Percentiles rank a stretch among this genome's conserved stretches.
Evolutionary conservation across 176 grass and related monocot species (phyloP).

Genomic region (Calamus simplicifolius): DNA sequence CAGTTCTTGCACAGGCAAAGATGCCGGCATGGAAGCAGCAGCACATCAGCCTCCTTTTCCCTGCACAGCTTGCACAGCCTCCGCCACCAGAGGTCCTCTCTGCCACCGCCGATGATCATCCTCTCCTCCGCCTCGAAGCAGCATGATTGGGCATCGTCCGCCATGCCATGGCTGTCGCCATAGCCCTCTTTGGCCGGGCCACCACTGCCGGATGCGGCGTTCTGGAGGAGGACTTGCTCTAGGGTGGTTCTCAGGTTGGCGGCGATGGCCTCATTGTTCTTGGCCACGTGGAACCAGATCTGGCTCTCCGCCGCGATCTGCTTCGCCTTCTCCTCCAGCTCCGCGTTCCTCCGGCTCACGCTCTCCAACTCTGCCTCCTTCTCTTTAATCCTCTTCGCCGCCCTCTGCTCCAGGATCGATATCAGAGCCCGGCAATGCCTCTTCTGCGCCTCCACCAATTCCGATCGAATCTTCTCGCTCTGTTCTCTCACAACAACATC

Average conservation of each 20-base stretch:
- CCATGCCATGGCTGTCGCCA: slow-evolving; percentile 1
- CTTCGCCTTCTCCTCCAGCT: slow-evolving; percentile 14
- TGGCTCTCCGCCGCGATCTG: slow-evolving; percentile 4
- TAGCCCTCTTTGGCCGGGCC: background rate
- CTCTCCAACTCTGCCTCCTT: slow-evolving; percentile 3
- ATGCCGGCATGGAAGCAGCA: slow-evolving; percentile 15
- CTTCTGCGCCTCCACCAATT: background rate
- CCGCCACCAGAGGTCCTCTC: background rate
- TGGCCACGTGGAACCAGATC: slow-evolving; percentile 13
- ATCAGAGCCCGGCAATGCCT: slow-evolving; percentile 7
- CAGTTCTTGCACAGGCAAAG: slow-evolving; percentile 10
- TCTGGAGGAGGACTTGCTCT: slow-evolving; percentile 1
- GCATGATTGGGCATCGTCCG: slow-evolving; percentile 8
- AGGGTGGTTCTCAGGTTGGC: slow-evolving; percentile 4
- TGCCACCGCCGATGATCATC: too few relatives aligned
- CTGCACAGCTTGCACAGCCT: background rate
- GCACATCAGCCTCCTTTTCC: background rate
- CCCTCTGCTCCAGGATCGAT: background rate
- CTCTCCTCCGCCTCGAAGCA: background rate
- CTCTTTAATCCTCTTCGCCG: background rate
- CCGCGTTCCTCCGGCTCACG: slow-evolving; percentile 6
- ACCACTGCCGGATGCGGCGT: background rate
- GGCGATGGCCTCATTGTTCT: slow-evolving; percentile 10
- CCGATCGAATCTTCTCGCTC: slow-evolving; percentile 1
- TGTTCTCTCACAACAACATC: background rate